Conservation (phyloP, 2,329 filamentous ascomycete species). For the Penicillium vulpinum region DNA sequence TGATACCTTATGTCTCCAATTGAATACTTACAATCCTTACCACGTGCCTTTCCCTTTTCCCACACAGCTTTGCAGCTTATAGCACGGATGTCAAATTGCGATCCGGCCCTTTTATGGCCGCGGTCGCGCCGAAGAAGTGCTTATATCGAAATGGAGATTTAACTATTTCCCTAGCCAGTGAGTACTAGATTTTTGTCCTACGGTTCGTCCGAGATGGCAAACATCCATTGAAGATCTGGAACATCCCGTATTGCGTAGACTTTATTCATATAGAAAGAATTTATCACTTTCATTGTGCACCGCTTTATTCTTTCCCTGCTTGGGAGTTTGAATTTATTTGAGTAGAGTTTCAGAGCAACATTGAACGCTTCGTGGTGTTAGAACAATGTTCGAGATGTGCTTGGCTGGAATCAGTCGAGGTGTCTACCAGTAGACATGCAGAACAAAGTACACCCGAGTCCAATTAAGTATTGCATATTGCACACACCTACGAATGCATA, state of each 20-base stretch:
- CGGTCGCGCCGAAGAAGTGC: conserved; percentile 99
- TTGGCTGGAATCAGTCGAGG: background rate
- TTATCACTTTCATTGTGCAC: background rate
- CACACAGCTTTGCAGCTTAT: conserved; percentile 47
- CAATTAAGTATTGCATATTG: background rate
- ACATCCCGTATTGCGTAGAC: conserved; percentile 28
- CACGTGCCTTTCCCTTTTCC: background rate
- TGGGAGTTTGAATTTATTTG: background rate
- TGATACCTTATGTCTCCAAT: conserved; percentile 2
- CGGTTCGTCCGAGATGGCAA: conserved; percentile 37
- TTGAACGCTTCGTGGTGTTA: too few relatives aligned
- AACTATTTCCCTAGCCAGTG: conserved; percentile 32
- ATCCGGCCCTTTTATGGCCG: conserved; percentile 79
- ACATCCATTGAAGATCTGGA: conserved; percentile 48
- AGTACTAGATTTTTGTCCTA: conserved; percentile 48
- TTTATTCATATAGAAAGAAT: background rate
- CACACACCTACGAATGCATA: background rate
- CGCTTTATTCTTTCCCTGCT: background rate
- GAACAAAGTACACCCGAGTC: background rate
- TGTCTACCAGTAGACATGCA: background rate
- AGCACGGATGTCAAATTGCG: conserved; percentile 99
- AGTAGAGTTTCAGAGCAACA: background rate
- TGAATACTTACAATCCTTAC: conserved; percentile 2
- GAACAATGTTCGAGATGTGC: background rate
- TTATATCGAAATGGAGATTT: conserved; percentile 60